Conservation (phyloP, 2,329 filamentous ascomycete genomes). For the Ophiostoma quercus region DNA sequence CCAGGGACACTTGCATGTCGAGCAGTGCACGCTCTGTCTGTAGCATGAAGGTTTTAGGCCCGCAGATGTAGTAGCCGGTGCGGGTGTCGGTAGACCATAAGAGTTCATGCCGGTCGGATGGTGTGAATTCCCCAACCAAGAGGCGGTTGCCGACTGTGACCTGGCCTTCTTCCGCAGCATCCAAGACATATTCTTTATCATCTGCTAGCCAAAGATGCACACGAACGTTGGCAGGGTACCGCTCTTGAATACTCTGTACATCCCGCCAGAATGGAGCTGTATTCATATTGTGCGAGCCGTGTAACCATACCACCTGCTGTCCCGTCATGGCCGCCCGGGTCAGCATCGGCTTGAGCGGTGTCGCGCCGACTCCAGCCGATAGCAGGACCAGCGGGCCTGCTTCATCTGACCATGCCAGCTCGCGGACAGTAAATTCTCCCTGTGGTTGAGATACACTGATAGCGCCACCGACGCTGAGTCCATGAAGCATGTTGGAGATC, state of each 20-base stretch:
- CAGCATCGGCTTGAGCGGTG: constrained; percentile 61
- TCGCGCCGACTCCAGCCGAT: constrained; percentile 64
- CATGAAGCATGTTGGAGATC: constrained; percentile 51
- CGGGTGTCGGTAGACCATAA: constrained; percentile 51
- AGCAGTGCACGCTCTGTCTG: constrained; percentile 50
- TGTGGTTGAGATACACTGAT: constrained; percentile 52
- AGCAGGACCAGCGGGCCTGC: constrained; percentile 57
- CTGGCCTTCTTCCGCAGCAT: too few species aligned
- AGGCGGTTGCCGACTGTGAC: constrained; percentile 39
- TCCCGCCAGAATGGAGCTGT: constrained; percentile 47
- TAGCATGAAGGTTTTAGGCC: constrained; percentile 65
- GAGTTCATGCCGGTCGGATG: constrained; percentile 46
- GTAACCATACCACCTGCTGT: constrained; percentile 57
- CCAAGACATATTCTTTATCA: neutral
- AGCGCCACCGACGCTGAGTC: constrained; percentile 45
- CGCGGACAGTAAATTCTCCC: constrained; percentile 55
- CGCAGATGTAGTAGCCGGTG: constrained; percentile 67
- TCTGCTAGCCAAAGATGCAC: constrained; percentile 51
- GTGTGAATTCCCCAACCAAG: constrained; percentile 51
- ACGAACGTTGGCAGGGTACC: constrained; percentile 35
- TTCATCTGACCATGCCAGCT: constrained; percentile 29
- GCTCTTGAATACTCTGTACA: neutral
- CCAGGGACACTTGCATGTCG: constrained; percentile 50
- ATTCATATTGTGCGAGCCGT: constrained; percentile 49
- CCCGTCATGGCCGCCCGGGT: constrained; percentile 42